A percentile compares a stretch with the other conserved stretches of the same genome.
Conservation (phyloP, 352 stramenopile genomes). For the Halophytophthora batemanensis region DNA sequence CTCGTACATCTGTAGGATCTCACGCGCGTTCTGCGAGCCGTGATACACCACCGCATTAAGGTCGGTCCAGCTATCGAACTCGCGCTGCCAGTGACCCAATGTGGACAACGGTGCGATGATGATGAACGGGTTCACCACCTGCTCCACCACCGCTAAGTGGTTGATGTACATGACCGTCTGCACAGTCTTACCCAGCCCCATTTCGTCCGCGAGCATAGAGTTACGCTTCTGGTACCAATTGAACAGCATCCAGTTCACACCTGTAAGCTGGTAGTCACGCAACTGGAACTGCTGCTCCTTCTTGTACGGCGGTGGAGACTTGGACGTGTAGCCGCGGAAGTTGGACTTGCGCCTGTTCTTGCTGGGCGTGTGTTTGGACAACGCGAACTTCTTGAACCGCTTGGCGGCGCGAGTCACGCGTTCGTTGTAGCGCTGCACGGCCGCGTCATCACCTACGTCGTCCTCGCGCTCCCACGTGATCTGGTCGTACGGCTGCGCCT, state of each 20-base stretch:
- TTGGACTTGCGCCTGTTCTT: constrained; percentile 56
- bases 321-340: constrained; percentile 69
- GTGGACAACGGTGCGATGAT: constrained; percentile 98
- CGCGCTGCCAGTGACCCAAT: constrained; percentile 97
- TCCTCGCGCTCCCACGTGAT: constrained; percentile 98
- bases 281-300: constrained; percentile 76
- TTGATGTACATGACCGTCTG: constrained; percentile 96
- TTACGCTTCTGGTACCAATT: constrained; percentile 98
- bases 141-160: constrained; percentile 94
- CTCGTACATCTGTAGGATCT: constrained; percentile 93
- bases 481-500: constrained; percentile 95
- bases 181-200: constrained; percentile 95
- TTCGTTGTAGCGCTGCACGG: constrained; percentile 78
- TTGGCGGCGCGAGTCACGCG: constrained; percentile 49
- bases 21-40: constrained; percentile 87
- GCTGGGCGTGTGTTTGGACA: constrained; percentile 29
- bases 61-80: constrained; percentile 94
- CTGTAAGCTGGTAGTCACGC: constrained; percentile 98
- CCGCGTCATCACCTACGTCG: constrained; percentile 90
- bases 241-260: constrained; percentile 99
- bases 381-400: constrained; percentile 45
- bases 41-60: constrained; percentile 99
- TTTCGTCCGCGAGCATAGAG: constrained; percentile 99
- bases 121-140: constrained; percentile 94
- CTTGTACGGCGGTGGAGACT: constrained; percentile 55